phyloP scores from a whole-genome alignment of 306 rosid species.

The Inga oerstediana region DNA sequence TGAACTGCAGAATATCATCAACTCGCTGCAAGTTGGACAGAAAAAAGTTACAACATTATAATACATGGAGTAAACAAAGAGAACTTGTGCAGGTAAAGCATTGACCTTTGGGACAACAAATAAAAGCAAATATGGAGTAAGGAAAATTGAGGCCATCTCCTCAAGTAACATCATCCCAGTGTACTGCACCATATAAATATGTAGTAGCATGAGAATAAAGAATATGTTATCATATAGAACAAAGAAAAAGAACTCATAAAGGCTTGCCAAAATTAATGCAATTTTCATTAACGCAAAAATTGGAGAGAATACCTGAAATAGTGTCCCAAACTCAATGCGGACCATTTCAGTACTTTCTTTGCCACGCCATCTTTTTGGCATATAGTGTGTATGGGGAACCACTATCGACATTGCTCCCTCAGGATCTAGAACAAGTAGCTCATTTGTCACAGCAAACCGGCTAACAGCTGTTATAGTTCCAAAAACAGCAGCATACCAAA shows the following conservation, averaged over 20 bases:
- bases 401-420: conserved; percentile 89
- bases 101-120: conserved; percentile 81
- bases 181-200: conserved; percentile 58
- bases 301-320: conserved; percentile 62
- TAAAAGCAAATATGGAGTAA: conserved; percentile 89
- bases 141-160: conserved; percentile 98
- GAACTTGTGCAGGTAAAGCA: conserved; percentile 6
- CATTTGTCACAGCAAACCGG: conserved; percentile 77
- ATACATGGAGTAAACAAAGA: conserved; percentile 17
- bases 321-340: conserved; percentile 73
- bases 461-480: conserved; percentile 89
- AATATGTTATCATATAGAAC: background rate
- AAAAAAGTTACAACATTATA: conserved; percentile 19
- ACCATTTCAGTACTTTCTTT: conserved; percentile 75
- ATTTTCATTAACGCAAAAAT: conserved; percentile 14
- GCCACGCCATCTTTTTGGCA: conserved; percentile 98
- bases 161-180: conserved; percentile 96
- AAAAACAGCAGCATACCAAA: conserved; percentile 97
- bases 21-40: conserved; percentile 72
- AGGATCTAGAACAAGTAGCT: conserved; percentile 77
- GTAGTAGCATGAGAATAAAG: conserved; percentile 29
- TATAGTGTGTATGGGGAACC: conserved; percentile 88
- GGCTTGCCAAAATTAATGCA: conserved; percentile 23
- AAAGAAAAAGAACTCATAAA: conserved; percentile 1
- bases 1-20: conserved; percentile 88